Percentiles rank a stretch among this genome's conserved stretches.
These are phyloP conservation scores for Hypomontagnella submonticulosa DNA, from an alignment of 495 filamentous ascomycete species.

Conservation along the genomic window DNA sequence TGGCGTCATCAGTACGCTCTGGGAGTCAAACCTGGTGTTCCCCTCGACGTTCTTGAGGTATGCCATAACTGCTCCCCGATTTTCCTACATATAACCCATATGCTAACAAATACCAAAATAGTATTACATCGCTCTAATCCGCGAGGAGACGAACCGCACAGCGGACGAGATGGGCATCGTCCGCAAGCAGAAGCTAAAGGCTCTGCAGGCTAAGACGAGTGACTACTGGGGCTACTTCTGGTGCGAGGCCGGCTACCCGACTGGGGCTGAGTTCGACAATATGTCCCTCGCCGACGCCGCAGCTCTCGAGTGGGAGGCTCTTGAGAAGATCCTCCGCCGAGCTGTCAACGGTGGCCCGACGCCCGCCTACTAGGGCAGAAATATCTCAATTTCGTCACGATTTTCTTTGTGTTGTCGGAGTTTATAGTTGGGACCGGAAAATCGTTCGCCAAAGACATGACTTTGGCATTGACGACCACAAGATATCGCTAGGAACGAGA, in stretches of 20 bases:
- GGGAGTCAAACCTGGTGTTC: conserved; percentile 52
- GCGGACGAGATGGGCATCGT: conserved; percentile 33
- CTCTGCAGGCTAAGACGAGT: conserved; percentile 42
- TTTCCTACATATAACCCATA: neutral
- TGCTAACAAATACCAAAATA: conserved; percentile 43
- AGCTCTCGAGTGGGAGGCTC: conserved; percentile 50
- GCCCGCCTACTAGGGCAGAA: conserved; percentile 19
- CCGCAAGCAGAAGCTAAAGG: conserved; percentile 50
- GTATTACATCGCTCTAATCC: conserved; percentile 66
- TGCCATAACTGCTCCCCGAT: conserved; percentile 41
- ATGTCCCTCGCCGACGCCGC: conserved; percentile 52
- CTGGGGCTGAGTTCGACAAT: conserved; percentile 43
- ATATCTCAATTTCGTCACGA: neutral
- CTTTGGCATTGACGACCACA: no score
- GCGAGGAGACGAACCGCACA: conserved; percentile 53
- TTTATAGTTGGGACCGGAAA: neutral
- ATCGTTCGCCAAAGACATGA: no score
- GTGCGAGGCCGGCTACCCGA: conserved; percentile 50
- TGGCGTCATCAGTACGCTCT: conserved; percentile 58
- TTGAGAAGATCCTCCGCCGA: conserved; percentile 54
- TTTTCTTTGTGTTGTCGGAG: neutral
- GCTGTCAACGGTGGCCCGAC: conserved; percentile 33
- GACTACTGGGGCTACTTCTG: conserved; percentile 60
- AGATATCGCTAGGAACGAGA: no score
- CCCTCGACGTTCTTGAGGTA: conserved; percentile 60